These are phyloP conservation scores for Trichoderma erinaceum DNA, from an alignment of 495 filamentous ascomycete genomes.

Conservation along the genomic window DNA sequence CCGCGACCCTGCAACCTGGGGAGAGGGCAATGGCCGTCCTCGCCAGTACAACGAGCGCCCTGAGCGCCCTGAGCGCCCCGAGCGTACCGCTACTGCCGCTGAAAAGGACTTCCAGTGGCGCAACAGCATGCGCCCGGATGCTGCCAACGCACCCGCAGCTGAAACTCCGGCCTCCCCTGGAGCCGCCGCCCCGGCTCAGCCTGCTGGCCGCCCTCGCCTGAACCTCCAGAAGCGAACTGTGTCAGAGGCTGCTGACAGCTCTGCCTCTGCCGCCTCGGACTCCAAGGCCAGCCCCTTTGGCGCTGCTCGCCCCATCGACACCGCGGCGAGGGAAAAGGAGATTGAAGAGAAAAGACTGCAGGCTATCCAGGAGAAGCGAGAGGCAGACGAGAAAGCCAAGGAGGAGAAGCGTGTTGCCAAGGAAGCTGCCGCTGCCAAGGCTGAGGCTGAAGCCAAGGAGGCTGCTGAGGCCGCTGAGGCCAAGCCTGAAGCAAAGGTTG, in stretches of 20 bases:
- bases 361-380: slow-evolving; percentile 71
- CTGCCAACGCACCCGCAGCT: slow-evolving; percentile 45
- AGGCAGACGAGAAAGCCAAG: slow-evolving; percentile 79
- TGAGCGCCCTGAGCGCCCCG: slow-evolving; percentile 60
- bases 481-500: slow-evolving; percentile 25
- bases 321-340: slow-evolving; percentile 76
- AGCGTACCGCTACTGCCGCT: slow-evolving; percentile 72
- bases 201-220: slow-evolving; percentile 62
- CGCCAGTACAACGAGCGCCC: slow-evolving; percentile 70
- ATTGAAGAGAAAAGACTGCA: slow-evolving; percentile 80
- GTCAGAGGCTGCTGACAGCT: slow-evolving; percentile 56
- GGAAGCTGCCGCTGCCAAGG: slow-evolving; percentile 54
- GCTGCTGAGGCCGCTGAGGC: slow-evolving; percentile 34
- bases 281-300: slow-evolving; percentile 89
- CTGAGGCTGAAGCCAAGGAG: slow-evolving; percentile 36
- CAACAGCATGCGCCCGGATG: slow-evolving; percentile 71
- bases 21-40: slow-evolving; percentile 73
- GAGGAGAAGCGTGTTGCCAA: slow-evolving; percentile 62
- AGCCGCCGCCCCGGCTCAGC: slow-evolving; percentile 37
- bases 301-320: slow-evolving; percentile 83
- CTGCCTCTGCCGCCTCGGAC: slow-evolving; percentile 45
- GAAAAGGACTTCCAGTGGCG: slow-evolving; percentile 87
- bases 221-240: slow-evolving; percentile 86
- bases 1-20: slow-evolving; percentile 73
- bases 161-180: slow-evolving; percentile 67